Percentiles rank a stretch among this genome's conserved stretches.
Evolutionary conservation across 306 rosid genomes (phyloP).

Genomic region (Geum urbanum): DNA sequence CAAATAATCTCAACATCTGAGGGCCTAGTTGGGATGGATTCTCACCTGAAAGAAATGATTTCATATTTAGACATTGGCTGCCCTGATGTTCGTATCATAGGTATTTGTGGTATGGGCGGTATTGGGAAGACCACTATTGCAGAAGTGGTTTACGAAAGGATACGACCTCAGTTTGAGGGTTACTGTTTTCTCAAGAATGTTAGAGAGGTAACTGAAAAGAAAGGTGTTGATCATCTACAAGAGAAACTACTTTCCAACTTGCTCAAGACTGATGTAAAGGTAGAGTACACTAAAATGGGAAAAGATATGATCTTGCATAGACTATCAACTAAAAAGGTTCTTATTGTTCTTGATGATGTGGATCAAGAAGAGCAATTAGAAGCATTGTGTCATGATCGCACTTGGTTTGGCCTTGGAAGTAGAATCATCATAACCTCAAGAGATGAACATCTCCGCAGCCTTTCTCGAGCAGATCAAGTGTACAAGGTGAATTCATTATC

Average conservation of each 20-base stretch:
- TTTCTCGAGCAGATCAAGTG: background rate
- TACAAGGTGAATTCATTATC: slow-evolving; percentile 2
- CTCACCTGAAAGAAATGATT: background rate
- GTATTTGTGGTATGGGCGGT: slow-evolving; percentile 18
- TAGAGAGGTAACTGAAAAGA: background rate
- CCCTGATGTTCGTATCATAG: slow-evolving; percentile 9
- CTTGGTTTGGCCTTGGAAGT: slow-evolving; percentile 19
- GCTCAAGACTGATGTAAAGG: background rate
- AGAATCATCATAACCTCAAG: slow-evolving; percentile 14
- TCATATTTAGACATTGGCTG: background rate
- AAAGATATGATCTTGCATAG: slow-evolving; percentile 10
- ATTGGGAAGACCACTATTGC: background rate
- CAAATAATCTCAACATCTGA: background rate
- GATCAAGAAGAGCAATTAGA: slow-evolving; percentile 6
- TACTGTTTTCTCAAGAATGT: slow-evolving; percentile 5
- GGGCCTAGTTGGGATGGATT: background rate
- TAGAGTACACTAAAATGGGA: background rate
- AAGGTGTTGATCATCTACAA: slow-evolving; percentile 12
- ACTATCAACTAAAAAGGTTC: background rate
- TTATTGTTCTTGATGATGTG: slow-evolving; percentile 25
- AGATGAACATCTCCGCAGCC: slow-evolving; percentile 11
- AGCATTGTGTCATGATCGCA: background rate
- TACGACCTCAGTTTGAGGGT: slow-evolving; percentile 1
- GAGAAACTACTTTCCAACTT: background rate
- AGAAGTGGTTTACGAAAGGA: background rate